These are phyloP conservation scores for Microdochium nivale DNA, from an alignment of 2,329 filamentous ascomycete genomes.

Conservation along the genomic window DNA sequence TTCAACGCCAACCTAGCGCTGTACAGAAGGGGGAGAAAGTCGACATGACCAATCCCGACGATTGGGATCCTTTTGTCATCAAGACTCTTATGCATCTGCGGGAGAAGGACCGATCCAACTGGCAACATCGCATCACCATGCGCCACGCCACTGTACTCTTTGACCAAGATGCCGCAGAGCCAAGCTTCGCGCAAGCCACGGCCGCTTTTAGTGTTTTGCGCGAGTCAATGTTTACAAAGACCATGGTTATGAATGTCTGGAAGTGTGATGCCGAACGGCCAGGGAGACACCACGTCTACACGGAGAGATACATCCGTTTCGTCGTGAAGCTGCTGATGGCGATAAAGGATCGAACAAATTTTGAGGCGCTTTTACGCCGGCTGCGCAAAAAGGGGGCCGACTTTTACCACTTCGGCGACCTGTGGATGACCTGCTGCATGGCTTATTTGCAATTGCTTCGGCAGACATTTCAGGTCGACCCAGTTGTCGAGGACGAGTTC, in stretches of 20 bases:
- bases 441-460: constrained; percentile 46
- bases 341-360: constrained; percentile 63
- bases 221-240: constrained; percentile 76
- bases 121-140: constrained; percentile 87
- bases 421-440: constrained; percentile 49
- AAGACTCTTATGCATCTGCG: constrained; percentile 41
- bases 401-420: constrained; percentile 53
- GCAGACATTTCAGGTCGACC: constrained; percentile 34
- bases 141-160: constrained; percentile 55
- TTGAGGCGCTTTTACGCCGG: constrained; percentile 71
- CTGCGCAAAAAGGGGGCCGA: constrained; percentile 77
- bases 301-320: constrained; percentile 75
- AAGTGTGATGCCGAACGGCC: constrained; percentile 79
- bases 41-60: constrained; percentile 49
- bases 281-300: constrained; percentile 87
- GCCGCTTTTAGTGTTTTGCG: constrained; percentile 72
- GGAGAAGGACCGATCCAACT: constrained; percentile 82
- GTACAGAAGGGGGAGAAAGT: constrained; percentile 37
- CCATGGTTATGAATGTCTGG: constrained; percentile 92
- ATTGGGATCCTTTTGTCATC: constrained; percentile 49
- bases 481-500: constrained; percentile 43
- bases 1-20: constrained; percentile 48
- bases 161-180: constrained; percentile 26
- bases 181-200: constrained; percentile 52
- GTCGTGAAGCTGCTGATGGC: constrained; percentile 68